These are phyloP conservation scores for Coemansia guatemalensis DNA, from an alignment of 192 early-diverging fungal species.

Conservation along the genomic window DNA sequence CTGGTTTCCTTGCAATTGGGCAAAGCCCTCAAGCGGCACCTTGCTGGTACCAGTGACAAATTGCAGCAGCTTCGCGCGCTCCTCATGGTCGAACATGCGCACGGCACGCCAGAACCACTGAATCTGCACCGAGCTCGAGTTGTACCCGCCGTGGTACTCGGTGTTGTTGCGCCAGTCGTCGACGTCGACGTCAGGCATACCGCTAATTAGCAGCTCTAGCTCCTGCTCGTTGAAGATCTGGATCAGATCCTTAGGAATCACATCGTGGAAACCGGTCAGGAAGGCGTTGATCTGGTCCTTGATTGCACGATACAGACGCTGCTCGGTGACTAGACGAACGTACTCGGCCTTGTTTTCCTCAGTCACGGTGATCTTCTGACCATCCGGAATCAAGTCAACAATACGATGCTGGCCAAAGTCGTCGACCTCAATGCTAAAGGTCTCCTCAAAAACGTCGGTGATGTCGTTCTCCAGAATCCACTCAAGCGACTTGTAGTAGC, in stretches of 20 bases:
- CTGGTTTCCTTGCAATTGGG: conserved; percentile 86
- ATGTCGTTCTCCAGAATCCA: conserved; percentile 99
- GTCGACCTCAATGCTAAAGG: conserved; percentile 91
- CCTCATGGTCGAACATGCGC: conserved; percentile 95
- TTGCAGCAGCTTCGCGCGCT: conserved; percentile 95
- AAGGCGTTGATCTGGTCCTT: conserved; percentile 94
- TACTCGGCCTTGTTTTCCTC: conserved; percentile 98
- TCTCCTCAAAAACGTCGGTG: conserved; percentile 90
- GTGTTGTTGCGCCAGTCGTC: conserved; percentile 99
- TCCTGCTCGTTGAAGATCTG: conserved; percentile 99
- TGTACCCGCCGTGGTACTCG: conserved; percentile 92
- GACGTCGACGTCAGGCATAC: conserved; percentile 97
- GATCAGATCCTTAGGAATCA: conserved; percentile 89
- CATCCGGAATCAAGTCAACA: conserved; percentile 87
- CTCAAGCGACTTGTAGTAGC: conserved; percentile 94
- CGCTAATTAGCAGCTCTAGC: conserved; percentile 96
- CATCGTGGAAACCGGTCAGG: conserved; percentile 91
- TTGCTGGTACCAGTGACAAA: conserved; percentile 98
- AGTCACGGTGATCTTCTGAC: conserved; percentile 86
- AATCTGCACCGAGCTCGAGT: conserved; percentile 80
- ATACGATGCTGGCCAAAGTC: conserved; percentile 85
- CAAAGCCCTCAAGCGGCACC: conserved; percentile 96
- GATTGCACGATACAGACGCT: conserved; percentile 87
- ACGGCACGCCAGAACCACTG: conserved; percentile 99
- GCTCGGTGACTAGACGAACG: conserved; percentile 89